Percentiles rank a stretch among this genome's conserved stretches.
Evolutionary conservation across 2,329 filamentous ascomycete species (phyloP).

Genomic region (Aspergillus latus): DNA sequence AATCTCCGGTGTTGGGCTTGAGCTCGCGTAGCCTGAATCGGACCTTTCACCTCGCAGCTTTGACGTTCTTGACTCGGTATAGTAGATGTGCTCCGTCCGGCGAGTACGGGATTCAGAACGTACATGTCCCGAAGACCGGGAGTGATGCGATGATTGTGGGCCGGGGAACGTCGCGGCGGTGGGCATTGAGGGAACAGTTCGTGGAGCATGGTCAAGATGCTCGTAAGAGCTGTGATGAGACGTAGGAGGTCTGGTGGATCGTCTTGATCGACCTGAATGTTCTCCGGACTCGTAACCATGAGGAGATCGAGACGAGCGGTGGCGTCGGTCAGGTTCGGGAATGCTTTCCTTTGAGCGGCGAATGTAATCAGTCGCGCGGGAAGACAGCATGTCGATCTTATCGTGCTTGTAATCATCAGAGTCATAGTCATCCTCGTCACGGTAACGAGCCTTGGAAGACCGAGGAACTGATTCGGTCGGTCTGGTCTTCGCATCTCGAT

Average conservation of each 20-base stretch:
- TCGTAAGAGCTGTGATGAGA: constrained; percentile 36
- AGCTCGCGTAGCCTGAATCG: constrained; percentile 49
- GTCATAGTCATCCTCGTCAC: constrained; percentile 30
- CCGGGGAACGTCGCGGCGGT: constrained; percentile 35
- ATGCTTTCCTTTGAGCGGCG: constrained; percentile 30
- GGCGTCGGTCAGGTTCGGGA: constrained; percentile 26
- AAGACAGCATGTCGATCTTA: constrained; percentile 32
- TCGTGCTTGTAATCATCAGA: constrained; percentile 29
- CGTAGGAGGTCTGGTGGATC: constrained; percentile 27
- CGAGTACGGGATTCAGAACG: constrained; percentile 29
- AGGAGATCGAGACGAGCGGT: constrained; percentile 36
- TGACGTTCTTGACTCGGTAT: constrained; percentile 34
- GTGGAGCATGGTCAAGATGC: constrained; percentile 27
- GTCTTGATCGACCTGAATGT: constrained; percentile 32
- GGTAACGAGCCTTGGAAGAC: constrained; percentile 19
- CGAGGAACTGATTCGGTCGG: constrained; percentile 25
- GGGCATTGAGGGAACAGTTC: constrained; percentile 39
- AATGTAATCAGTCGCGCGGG: constrained; percentile 41
- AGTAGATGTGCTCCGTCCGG: constrained; percentile 29
- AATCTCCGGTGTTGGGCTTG: constrained; percentile 43
- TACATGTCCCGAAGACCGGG: constrained; percentile 32
- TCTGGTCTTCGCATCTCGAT: constrained; percentile 27
- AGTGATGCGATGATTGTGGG: constrained; percentile 28
- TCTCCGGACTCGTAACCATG: constrained; percentile 32
- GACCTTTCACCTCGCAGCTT: constrained; percentile 40